These are phyloP conservation scores for Pascua sp. DNA, from an alignment of 1,284 basidiomycete species.

Conservation along the genomic window DNA sequence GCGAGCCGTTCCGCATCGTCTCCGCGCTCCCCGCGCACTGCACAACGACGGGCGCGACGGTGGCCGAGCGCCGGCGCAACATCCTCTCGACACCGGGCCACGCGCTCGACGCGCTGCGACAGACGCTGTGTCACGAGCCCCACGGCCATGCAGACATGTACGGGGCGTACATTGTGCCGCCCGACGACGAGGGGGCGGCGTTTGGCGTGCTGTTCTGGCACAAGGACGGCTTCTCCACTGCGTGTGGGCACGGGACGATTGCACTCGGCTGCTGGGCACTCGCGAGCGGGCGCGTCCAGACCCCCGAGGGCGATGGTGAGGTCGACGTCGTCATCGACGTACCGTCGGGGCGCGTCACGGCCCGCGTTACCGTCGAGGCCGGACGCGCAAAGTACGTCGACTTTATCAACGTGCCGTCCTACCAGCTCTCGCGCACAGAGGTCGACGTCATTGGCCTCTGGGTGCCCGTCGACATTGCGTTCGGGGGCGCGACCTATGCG, in stretches of 20 bases:
- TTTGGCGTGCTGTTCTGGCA: conserved; percentile 55
- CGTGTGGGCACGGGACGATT: conserved; percentile 55
- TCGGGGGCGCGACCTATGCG: conserved; percentile 54
- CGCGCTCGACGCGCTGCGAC: conserved; percentile 20
- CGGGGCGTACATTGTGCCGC: conserved; percentile 51
- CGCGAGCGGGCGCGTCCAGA: conserved; percentile 24
- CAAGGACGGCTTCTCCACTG: conserved; percentile 56
- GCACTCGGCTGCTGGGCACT: conserved; percentile 53
- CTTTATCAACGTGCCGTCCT: conserved; percentile 21
- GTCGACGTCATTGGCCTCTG: not conserved
- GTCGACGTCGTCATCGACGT: conserved; percentile 21
- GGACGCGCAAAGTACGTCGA: conserved; percentile 11
- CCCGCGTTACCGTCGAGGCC: conserved; percentile 1
- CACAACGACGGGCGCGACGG: conserved; percentile 1
- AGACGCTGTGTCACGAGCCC: conserved; percentile 42
- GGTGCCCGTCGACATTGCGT: conserved; percentile 46
- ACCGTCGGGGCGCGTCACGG: conserved; percentile 14
- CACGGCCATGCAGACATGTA: conserved; percentile 55
- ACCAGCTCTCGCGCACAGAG: not conserved
- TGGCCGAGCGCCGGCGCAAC: conserved; percentile 10
- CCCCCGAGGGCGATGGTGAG: not conserved
- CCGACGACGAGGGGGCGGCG: conserved; percentile 44
- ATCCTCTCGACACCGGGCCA: conserved; percentile 8
- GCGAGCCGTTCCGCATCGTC: conserved; percentile 29
- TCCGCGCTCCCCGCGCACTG: conserved; percentile 7